Percentiles rank a stretch among this genome's conserved stretches.
phyloP scores from a whole-genome alignment of 345 rosid genomes.

The Erucastrum elatum region DNA sequence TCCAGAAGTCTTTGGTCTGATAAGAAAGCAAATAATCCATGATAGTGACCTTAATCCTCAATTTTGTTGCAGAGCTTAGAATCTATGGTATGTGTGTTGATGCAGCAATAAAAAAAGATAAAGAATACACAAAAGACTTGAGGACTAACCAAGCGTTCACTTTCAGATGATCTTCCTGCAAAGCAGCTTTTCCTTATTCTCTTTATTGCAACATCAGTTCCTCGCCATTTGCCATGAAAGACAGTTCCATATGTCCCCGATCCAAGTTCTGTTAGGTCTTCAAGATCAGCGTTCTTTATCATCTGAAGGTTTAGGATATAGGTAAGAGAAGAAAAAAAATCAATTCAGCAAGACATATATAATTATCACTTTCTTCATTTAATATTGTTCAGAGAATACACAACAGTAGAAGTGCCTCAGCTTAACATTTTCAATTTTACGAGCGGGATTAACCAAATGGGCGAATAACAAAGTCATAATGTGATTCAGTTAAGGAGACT shows the following conservation, averaged over 20 bases:
- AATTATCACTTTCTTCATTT: background rate
- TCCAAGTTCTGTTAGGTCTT: constrained; percentile 64
- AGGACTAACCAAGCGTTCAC: constrained; percentile 63
- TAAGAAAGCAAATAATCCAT: background rate
- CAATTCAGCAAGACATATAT: constrained; percentile 3
- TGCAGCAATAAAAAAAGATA: background rate
- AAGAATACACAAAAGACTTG: constrained; percentile 2
- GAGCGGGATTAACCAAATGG: background rate
- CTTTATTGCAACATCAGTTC: constrained; percentile 78
- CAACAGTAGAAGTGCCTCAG: constrained; percentile 4
- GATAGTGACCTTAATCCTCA: background rate
- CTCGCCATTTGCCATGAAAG: constrained; percentile 77
- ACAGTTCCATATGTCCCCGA: constrained; percentile 79
- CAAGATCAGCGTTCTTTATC: constrained; percentile 65
- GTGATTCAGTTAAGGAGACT: background rate
- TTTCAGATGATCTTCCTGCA: constrained; percentile 63
- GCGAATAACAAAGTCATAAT: background rate
- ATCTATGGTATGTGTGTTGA: background rate
- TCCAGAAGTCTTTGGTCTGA: constrained; percentile 73
- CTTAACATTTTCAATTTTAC: background rate
- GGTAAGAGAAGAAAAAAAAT: background rate
- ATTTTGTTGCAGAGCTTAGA: background rate
- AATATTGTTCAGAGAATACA: constrained; percentile 3
- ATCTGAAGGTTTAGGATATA: constrained; percentile 44
- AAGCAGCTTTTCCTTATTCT: constrained; percentile 65